A percentile compares a stretch with the other conserved stretches of the same genome.
These are phyloP conservation scores for Alternaria novae-zelandiae DNA, from an alignment of 2,329 filamentous ascomycete genomes.

Conservation along the genomic window DNA sequence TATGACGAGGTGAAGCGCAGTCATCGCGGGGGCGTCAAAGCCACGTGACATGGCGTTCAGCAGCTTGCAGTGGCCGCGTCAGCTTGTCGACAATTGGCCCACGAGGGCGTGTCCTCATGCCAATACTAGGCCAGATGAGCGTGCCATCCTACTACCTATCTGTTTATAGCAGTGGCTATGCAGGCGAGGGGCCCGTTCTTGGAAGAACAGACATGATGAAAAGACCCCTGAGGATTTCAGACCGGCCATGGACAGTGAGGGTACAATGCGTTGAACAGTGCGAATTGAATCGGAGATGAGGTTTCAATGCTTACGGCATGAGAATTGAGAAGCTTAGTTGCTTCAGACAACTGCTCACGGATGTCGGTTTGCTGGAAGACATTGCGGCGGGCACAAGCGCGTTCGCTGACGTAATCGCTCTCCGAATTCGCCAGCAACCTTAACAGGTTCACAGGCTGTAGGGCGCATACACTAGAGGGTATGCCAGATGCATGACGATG, in stretches of 20 bases:
- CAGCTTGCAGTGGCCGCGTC: slow-evolving; percentile 2
- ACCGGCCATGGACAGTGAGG: not conserved
- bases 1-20: not conserved
- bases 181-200: not conserved
- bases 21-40: not conserved
- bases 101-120: not conserved
- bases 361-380: not conserved
- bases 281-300: not conserved
- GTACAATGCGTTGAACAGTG: not conserved
- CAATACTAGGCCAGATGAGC: not conserved
- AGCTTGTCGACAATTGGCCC: slow-evolving; percentile 1
- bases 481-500: not conserved
- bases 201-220: not conserved
- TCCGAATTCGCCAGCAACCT: not conserved
- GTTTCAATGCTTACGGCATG: not conserved
- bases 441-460: not conserved
- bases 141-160: not conserved
- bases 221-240: not conserved
- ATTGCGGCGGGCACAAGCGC: not conserved
- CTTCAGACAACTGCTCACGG: not conserved
- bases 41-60: slow-evolving; percentile 13
- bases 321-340: not conserved
- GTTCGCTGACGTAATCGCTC: not conserved
- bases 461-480: not conserved
- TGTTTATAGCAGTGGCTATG: not conserved